These are phyloP conservation scores for Stephanocyclus meneghinianus DNA, from an alignment of 352 stramenopile species.

Conservation along the genomic window DNA sequence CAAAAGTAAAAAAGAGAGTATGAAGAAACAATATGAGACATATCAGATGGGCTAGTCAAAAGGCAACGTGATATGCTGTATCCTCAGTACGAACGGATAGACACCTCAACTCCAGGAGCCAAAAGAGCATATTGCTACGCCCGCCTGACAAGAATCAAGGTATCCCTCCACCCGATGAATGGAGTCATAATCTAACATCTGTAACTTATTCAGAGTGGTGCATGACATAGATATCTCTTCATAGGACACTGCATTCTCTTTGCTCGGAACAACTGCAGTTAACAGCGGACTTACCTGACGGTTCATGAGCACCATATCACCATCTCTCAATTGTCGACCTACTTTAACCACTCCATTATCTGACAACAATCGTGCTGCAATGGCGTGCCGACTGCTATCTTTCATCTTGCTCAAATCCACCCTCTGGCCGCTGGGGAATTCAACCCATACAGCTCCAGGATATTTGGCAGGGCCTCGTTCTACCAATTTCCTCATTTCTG, in stretches of 20 bases:
- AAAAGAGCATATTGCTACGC: slow-evolving; percentile 74
- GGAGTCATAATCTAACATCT: slow-evolving; percentile 82
- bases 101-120: slow-evolving; percentile 23
- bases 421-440: slow-evolving; percentile 90
- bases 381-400: slow-evolving; percentile 90
- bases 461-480: slow-evolving; percentile 94
- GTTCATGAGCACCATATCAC: slow-evolving; percentile 99
- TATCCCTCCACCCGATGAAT: slow-evolving; percentile 36
- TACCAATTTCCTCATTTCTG: slow-evolving; percentile 94
- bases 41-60: neutral
- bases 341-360: slow-evolving; percentile 88
- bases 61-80: neutral
- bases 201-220: slow-evolving; percentile 81
- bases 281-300: slow-evolving; percentile 81
- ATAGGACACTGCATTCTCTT: slow-evolving; percentile 42
- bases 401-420: slow-evolving; percentile 94
- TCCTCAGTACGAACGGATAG: slow-evolving; percentile 59
- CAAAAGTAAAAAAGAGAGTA: neutral
- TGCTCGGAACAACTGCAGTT: neutral
- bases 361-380: slow-evolving; percentile 92
- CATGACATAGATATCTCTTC: slow-evolving; percentile 80
- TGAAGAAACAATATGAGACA: neutral
- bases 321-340: slow-evolving; percentile 95
- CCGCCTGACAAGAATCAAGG: slow-evolving; percentile 35
- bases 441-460: slow-evolving; percentile 96